Percentiles rank a stretch among this genome's conserved stretches.
phyloP scores from a whole-genome alignment of 2,329 filamentous ascomycete species.

The Cladorrhinum sp. region DNA sequence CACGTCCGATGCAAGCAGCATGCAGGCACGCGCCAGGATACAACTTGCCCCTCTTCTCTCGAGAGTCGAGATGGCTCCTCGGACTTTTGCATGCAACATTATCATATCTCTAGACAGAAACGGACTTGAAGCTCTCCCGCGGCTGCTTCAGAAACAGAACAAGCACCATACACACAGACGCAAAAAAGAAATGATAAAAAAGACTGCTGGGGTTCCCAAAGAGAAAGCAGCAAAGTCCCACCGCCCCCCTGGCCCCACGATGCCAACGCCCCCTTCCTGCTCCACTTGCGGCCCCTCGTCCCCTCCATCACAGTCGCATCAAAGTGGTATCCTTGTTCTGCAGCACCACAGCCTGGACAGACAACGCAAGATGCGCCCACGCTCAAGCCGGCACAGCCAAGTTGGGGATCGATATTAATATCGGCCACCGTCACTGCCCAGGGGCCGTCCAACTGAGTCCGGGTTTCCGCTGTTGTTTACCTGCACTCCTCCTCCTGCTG shows the following conservation, averaged over 20 bases:
- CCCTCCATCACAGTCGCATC: conserved; percentile 31
- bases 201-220: background rate
- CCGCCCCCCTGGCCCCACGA: conserved; percentile 13
- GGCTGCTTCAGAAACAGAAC: background rate
- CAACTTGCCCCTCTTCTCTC: conserved; percentile 7
- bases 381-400: background rate
- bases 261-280: conserved; percentile 2
- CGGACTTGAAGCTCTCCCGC: conserved; percentile 1
- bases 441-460: conserved; percentile 7
- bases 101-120: background rate
- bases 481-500: conserved; percentile 10
- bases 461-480: conserved; percentile 17
- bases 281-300: conserved; percentile 23
- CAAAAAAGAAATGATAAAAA: conserved; percentile 6
- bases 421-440: conserved; percentile 25
- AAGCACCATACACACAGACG: too few species aligned
- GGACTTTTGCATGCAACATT: background rate
- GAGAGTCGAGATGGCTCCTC: background rate
- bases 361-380: background rate
- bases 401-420: background rate
- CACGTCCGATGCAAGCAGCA: conserved; percentile 4
- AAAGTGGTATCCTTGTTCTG: conserved; percentile 28
- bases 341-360: conserved; percentile 19
- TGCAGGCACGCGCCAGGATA: conserved; percentile 11
- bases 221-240: conserved; percentile 20